phyloP scores from a whole-genome alignment of 75 land plant genomes.

The Pseudotsuga menziesii region DNA sequence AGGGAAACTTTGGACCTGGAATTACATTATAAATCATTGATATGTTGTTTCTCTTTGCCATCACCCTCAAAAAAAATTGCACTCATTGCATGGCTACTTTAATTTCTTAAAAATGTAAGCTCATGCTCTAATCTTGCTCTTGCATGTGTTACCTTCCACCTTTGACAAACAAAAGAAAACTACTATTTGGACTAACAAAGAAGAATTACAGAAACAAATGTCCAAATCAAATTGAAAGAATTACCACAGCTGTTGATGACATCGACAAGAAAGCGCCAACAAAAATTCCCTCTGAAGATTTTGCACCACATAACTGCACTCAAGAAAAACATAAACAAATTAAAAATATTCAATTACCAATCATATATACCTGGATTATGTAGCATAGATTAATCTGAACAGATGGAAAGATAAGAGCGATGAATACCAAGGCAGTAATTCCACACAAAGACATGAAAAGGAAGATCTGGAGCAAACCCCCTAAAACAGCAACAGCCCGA shows the following conservation, averaged over 20 bases:
- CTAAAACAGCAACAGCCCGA: constrained; percentile 89
- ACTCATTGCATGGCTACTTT: constrained; percentile 58
- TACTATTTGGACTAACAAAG: too few relatives aligned
- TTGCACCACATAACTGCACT: constrained; percentile 88
- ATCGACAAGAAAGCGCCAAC: constrained; percentile 95
- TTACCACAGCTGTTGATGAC: constrained; percentile 99
- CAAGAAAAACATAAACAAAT: too few relatives aligned
- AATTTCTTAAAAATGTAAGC: too few relatives aligned
- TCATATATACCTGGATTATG: neutral
- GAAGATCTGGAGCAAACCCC: constrained; percentile 88
- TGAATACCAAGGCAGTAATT: constrained; percentile 71
- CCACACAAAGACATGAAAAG: constrained; percentile 98
- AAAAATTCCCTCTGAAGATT: constrained; percentile 92
- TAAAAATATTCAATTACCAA: neutral
- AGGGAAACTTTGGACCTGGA: too few relatives aligned
- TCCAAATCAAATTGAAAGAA: neutral
- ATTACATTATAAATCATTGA: too few relatives aligned
- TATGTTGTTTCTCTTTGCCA: too few relatives aligned
- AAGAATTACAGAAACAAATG: too few relatives aligned
- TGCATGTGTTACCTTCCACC: too few relatives aligned
- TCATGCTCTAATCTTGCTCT: too few relatives aligned
- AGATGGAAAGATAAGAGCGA: constrained; percentile 6
- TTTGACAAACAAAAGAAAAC: too few relatives aligned
- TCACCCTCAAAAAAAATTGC: constrained; percentile 84
- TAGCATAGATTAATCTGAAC: neutral